phyloP scores from a whole-genome alignment of 768 basidiomycete species.

The Agrocybe praecox region DNA sequence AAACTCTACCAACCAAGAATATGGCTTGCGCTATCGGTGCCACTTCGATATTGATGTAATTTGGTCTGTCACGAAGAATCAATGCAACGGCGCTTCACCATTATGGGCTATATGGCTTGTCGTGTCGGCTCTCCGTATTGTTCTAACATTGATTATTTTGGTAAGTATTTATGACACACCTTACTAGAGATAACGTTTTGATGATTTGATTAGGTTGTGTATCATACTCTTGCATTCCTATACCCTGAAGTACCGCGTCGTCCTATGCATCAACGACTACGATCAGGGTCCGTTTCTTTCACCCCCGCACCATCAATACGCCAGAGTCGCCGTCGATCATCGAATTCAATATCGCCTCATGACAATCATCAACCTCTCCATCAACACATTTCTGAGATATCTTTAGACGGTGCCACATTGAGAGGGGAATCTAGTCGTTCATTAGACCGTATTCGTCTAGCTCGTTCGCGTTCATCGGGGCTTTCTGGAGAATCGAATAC shows the following conservation, averaged over 20 bases:
- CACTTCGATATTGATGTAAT: conserved; percentile 48
- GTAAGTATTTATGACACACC: conserved; percentile 42
- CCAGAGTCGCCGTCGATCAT: conserved; percentile 1
- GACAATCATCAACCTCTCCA: conserved; percentile 8
- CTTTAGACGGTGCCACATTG: conserved; percentile 16
- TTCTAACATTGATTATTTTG: conserved; percentile 50
- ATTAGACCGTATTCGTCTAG: conserved; percentile 15
- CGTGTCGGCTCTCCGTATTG: conserved; percentile 52
- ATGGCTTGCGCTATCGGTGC: conserved; percentile 47
- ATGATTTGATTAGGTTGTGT: conserved; percentile 13
- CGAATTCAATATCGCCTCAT: conserved; percentile 7
- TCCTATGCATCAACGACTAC: conserved; percentile 18
- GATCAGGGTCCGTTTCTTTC: conserved; percentile 18
- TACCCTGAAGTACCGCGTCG: conserved; percentile 12
- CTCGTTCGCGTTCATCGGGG: conserved; percentile 26
- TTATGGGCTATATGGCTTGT: conserved; percentile 58
- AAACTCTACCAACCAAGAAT: conserved; percentile 35
- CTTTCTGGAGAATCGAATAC: conserved; percentile 19
- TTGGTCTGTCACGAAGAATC: conserved; percentile 46
- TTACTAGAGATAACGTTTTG: neutral
- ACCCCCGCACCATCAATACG: conserved; percentile 4
- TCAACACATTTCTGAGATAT: conserved; percentile 21
- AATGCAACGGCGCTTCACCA: conserved; percentile 31
- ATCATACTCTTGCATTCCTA: conserved; percentile 17
- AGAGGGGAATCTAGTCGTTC: conserved; percentile 17